Conservation (phyloP, 2,329 filamentous ascomycete species). For the Erysiphe pulchra region DNA sequence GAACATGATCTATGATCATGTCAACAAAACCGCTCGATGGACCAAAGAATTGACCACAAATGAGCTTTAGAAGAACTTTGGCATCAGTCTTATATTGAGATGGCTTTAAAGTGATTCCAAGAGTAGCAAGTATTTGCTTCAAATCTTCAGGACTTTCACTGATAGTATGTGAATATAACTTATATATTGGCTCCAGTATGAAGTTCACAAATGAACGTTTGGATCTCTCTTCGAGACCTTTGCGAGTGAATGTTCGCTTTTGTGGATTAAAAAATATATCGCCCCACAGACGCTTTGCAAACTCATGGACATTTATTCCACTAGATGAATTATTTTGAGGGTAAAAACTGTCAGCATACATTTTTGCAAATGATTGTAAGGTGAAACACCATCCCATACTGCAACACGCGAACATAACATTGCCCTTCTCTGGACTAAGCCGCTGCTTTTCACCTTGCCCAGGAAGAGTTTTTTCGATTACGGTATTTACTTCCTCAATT, state of each 20-base stretch:
- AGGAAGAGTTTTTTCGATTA: slow-evolving; percentile 72
- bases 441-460: slow-evolving; percentile 54
- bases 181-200: slow-evolving; percentile 89
- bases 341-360: slow-evolving; percentile 73
- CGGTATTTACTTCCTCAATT: slow-evolving; percentile 91
- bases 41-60: slow-evolving; percentile 91
- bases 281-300: slow-evolving; percentile 72
- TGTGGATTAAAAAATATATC: slow-evolving; percentile 88
- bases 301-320: slow-evolving; percentile 57
- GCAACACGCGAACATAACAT: slow-evolving; percentile 88
- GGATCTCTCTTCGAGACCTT: slow-evolving; percentile 53
- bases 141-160: slow-evolving; percentile 72
- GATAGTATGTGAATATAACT: slow-evolving; percentile 84
- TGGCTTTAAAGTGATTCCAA: slow-evolving; percentile 74
- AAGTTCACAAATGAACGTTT: slow-evolving; percentile 85
- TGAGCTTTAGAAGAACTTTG: slow-evolving; percentile 62
- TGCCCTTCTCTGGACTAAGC: slow-evolving; percentile 86
- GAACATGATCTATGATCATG: slow-evolving; percentile 76
- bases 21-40: slow-evolving; percentile 77
- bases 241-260: slow-evolving; percentile 78
- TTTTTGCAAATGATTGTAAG: slow-evolving; percentile 74
- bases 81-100: slow-evolving; percentile 81
- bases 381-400: slow-evolving; percentile 96
- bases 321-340: slow-evolving; percentile 14
- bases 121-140: slow-evolving; percentile 46